Percentiles rank a stretch among this genome's conserved stretches.
phyloP scores from a whole-genome alignment of 139 green algal species.

The Pseudopediastrum boryanum region DNA sequence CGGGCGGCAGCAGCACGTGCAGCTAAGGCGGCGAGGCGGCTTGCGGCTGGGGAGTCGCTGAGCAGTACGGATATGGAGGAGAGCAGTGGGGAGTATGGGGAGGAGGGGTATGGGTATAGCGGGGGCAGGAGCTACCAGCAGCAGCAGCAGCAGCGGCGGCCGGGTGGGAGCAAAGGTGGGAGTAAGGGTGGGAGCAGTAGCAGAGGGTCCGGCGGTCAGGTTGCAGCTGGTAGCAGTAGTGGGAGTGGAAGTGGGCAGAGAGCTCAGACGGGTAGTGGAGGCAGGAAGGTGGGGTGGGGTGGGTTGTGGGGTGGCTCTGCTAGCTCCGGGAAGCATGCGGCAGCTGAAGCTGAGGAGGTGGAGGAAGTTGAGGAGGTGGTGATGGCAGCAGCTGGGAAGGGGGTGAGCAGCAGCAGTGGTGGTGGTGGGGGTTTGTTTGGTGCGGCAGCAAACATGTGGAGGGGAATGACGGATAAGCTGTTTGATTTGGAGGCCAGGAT shows the following conservation, averaged over 20 bases:
- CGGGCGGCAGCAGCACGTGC: not conserved
- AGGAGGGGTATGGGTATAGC: constrained; percentile 12
- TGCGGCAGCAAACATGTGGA: constrained; percentile 23
- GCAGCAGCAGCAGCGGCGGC: constrained; percentile 1
- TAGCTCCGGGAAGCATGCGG: too few relatives aligned
- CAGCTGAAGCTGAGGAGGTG: not conserved
- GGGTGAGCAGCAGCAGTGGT: too few relatives aligned
- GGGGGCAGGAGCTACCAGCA: not conserved
- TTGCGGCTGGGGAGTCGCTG: not conserved
- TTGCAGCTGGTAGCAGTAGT: too few relatives aligned
- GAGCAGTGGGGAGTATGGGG: not conserved
- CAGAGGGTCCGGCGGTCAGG: too few relatives aligned
- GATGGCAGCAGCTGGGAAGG: not conserved
- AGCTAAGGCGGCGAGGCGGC: not conserved
- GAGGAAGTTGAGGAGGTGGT: constrained; percentile 10
- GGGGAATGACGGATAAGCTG: constrained; percentile 48
- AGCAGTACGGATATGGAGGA: not conserved
- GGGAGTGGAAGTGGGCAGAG: too few relatives aligned
- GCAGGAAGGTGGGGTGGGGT: too few relatives aligned
- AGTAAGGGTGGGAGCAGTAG: not conserved
- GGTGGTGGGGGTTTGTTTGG: not conserved
- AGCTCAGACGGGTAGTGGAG: too few relatives aligned
- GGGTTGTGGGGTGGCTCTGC: too few relatives aligned
- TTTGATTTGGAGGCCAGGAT: constrained; percentile 82
- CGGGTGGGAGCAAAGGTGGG: constrained; percentile 17